Evolutionary conservation across 2,329 filamentous ascomycete genomes (phyloP), one percentile per base, ranked within the genome.

Genomic region (Aspergillus uvarum): DNA sequence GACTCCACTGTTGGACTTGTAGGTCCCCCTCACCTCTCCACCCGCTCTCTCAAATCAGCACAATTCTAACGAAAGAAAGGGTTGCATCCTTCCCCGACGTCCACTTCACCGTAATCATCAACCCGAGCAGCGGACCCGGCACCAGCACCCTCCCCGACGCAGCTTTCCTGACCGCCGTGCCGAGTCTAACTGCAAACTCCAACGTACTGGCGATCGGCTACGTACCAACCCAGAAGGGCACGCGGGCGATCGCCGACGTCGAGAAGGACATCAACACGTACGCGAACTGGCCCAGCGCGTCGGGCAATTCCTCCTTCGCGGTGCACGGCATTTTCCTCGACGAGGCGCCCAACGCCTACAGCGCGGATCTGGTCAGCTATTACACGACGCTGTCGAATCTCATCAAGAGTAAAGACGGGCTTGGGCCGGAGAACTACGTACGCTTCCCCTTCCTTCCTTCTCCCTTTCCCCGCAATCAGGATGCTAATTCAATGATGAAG

Each of bases 31-130:
- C 24, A 6, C 24, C 1, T 10, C 6, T 4, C 5, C 6, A 1
- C 4, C 8, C 3, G 6, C 8, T 14, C 5, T 14, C 5, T 10
- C n/a, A 14, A 35, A 29, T 2, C 29, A 22, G 42, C 48, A 59
- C 22, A 26, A 5, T 31, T 7, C n/a, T n/a, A 60, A 54, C 2
- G 56, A 5, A 7, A 6, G 1, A 44, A 6, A 44, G 38, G 8
- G 16, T 65, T 12, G 44, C 58, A 1, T 38, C 59, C 32, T 59
- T 68, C 38, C 61, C 65, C 5, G 47, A 61, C 31, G 59, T 66
- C 19, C 56, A 60, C 4, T 69, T 68, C 59, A 62, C 64, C 19
- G 38, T 69, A 11, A 63, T 69, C n/a, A 58, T 69, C 31, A 65
- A 69, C 44, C 64, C 64, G 7, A 58, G 59, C 44, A 67, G 53